Conservation (phyloP, 345 rosid genomes). For the Hibiscus mutabilis region DNA sequence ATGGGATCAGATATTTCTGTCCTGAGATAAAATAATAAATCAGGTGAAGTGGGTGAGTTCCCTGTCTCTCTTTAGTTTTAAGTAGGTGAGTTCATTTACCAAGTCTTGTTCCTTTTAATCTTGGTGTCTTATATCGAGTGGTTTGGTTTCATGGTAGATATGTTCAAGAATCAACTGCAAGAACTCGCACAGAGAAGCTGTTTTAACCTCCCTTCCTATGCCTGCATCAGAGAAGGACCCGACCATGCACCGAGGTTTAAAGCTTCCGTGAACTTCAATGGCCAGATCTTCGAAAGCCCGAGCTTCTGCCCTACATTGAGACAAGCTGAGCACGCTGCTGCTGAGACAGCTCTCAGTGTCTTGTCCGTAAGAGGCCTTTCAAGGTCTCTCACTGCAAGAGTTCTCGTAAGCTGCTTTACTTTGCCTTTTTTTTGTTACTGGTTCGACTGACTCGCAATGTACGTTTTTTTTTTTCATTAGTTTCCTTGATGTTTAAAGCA, state of each 20-base stretch:
- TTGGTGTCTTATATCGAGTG: no score
- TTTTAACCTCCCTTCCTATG: conserved; percentile 63
- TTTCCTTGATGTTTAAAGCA: background rate
- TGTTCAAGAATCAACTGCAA: conserved; percentile 72
- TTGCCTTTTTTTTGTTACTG: no score
- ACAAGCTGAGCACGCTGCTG: conserved; percentile 74
- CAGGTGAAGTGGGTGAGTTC: conserved; percentile 31
- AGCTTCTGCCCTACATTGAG: conserved; percentile 50
- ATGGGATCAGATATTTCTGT: no score
- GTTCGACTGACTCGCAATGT: no score
- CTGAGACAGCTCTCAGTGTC: conserved; percentile 58
- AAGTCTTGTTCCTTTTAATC: background rate
- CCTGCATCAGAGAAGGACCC: conserved; percentile 64
- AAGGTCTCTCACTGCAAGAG: conserved; percentile 53
- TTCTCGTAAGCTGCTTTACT: conserved; percentile 41
- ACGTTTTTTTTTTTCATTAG: background rate
- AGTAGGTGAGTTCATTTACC: background rate
- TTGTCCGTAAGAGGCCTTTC: conserved; percentile 62
- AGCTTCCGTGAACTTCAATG: conserved; percentile 71
- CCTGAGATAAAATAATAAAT: conserved; percentile 3
- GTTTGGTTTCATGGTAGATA: conserved; percentile 23
- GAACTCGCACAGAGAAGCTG: conserved; percentile 79
- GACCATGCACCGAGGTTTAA: conserved; percentile 81
- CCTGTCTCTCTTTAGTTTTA: conserved; percentile 9
- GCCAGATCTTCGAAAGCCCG: conserved; percentile 64